Evolutionary conservation across 2,329 filamentous ascomycete genomes (phyloP).

Genomic region (Colletotrichum sp.): DNA sequence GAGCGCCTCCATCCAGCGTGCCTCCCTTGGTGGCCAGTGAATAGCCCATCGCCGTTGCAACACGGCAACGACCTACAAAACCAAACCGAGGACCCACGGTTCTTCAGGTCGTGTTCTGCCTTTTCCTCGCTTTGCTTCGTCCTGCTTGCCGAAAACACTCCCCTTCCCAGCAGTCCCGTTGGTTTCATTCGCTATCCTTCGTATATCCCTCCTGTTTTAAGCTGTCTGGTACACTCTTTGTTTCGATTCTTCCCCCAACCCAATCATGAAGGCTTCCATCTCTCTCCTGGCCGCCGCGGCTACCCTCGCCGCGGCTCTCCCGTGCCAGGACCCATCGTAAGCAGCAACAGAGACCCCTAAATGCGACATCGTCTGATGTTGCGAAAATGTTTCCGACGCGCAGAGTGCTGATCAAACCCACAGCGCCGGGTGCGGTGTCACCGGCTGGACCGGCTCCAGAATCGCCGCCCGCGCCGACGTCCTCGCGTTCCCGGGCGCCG

Average conservation of each 20-base stretch:
- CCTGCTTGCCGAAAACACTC: background rate
- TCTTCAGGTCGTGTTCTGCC: background rate
- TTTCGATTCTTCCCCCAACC: background rate
- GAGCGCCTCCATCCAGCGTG: background rate
- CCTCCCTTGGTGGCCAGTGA: background rate
- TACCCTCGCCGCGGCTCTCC: background rate
- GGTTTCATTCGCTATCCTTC: background rate
- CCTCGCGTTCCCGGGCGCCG: slow-evolving; percentile 54
- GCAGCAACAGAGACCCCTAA: background rate
- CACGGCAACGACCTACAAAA: background rate
- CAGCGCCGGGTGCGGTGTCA: background rate
- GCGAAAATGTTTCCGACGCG: too few species aligned
- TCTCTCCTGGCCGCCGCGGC: background rate
- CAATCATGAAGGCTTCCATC: slow-evolving; percentile 12
- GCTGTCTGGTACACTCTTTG: slow-evolving; percentile 4
- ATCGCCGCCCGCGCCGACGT: slow-evolving; percentile 1
- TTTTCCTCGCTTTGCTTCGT: background rate
- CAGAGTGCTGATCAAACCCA: background rate
- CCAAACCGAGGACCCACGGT: background rate
- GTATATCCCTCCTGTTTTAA: background rate
- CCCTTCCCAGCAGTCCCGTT: background rate
- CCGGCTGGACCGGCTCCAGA: slow-evolving; percentile 1
- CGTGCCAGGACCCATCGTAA: slow-evolving; percentile 11
- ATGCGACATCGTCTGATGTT: background rate
- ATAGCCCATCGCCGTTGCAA: background rate